Conservation (phyloP, 129 eudicot species). For the Chrysanthemum lavandulifolium region DNA sequence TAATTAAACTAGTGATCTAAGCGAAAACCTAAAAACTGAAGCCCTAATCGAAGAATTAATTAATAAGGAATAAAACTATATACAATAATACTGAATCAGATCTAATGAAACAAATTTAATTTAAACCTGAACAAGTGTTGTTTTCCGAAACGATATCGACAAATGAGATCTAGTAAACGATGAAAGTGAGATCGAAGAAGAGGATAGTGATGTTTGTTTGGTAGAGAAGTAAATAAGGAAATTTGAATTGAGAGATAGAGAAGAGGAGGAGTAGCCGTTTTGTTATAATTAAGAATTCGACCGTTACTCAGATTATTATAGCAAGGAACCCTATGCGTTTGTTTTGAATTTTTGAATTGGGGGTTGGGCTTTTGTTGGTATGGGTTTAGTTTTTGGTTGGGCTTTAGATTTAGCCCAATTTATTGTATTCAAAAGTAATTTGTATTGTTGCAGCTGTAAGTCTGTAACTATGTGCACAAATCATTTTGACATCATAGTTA, state of each 20-base stretch:
- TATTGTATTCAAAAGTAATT: too few species aligned
- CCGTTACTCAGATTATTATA: slow-evolving; percentile 21
- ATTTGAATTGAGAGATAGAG: slow-evolving; percentile 15
- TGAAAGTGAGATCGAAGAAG: too few species aligned
- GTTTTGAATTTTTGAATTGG: slow-evolving; percentile 18
- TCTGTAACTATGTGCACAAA: too few species aligned
- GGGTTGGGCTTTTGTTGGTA: neutral
- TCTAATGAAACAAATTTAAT: neutral
- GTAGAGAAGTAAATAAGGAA: neutral
- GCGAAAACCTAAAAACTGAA: neutral
- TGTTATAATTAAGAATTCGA: slow-evolving; percentile 11
- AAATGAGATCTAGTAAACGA: too few species aligned
- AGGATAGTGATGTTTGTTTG: too few species aligned
- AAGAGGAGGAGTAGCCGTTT: slow-evolving; percentile 26
- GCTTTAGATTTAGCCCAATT: slow-evolving; percentile 17
- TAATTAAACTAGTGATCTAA: neutral
- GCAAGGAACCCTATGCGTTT: neutral
- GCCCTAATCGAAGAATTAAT: neutral
- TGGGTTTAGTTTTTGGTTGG: neutral
- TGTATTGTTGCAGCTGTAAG: too few species aligned
- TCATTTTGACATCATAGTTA: too few species aligned
- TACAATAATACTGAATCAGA: neutral
- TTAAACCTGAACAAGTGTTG: slow-evolving; percentile 28
- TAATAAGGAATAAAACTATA: neutral
- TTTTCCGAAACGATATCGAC: neutral